Percentiles rank a stretch among this genome's conserved stretches.
Evolutionary conservation across 441 rosid species (phyloP).

Genomic region (Syzygium syzygioides): DNA sequence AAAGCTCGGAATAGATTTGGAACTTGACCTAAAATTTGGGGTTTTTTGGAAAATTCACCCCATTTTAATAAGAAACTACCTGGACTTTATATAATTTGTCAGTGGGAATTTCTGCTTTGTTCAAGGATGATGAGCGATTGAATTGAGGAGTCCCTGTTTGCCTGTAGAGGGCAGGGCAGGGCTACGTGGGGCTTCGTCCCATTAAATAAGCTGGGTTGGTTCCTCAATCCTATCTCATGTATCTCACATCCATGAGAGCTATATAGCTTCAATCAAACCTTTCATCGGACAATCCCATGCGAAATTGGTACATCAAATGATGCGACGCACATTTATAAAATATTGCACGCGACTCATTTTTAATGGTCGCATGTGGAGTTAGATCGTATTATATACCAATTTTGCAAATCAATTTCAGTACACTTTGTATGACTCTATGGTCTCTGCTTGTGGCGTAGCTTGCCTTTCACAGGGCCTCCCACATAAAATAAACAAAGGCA

Average conservation of each 20-base stretch:
- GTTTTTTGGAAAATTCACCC: too few species aligned
- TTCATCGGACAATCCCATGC: not conserved
- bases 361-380: not conserved
- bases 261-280: not conserved
- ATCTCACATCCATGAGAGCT: not conserved
- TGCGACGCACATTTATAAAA: not conserved
- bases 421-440: not conserved
- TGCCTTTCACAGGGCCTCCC: not conserved
- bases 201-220: not conserved
- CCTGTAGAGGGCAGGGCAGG: not conserved
- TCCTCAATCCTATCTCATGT: fast-evolving
- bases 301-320: not conserved
- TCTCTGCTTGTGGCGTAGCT: not conserved
- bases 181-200: not conserved
- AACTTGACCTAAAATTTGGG: too few species aligned
- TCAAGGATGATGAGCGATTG: not conserved
- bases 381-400: fast-evolving
- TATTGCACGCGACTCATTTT: fast-evolving
- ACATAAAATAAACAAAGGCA: not conserved
- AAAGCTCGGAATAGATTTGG: too few species aligned
- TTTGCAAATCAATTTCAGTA: not conserved
- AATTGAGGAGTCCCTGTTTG: not conserved
- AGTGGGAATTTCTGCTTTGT: not conserved
- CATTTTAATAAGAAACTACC: not conserved
- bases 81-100: not conserved